phyloP scores from a whole-genome alignment of 2,329 filamentous ascomycete genomes.

The Hortaea sp. region DNA sequence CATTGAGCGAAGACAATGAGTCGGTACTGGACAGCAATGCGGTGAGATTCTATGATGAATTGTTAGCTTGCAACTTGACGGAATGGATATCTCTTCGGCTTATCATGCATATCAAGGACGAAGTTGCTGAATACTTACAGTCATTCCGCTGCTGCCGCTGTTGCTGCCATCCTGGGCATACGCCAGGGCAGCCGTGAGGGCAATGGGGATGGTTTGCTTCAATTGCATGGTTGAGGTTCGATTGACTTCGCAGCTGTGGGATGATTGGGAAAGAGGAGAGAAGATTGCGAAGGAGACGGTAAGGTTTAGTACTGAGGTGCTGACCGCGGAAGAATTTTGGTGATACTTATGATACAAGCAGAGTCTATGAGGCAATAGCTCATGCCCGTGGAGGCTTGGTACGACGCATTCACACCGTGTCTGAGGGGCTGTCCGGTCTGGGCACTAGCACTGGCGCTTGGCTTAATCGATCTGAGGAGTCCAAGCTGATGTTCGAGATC shows the following conservation, averaged over 20 bases:
- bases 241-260: neutral
- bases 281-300: neutral
- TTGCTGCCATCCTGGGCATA: constrained; percentile 16
- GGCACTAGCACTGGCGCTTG: no score
- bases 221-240: no score
- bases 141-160: neutral
- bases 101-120: no score
- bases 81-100: no score
- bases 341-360: neutral
- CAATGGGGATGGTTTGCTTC: constrained; percentile 28
- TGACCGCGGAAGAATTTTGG: neutral
- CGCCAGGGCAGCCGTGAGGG: constrained; percentile 25
- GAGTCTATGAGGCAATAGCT: no score
- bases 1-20: constrained; percentile 24
- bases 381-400: no score
- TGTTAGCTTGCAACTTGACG: neutral
- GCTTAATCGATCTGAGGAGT: no score
- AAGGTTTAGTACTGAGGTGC: neutral
- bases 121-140: no score
- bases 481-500: no score
- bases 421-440: no score
- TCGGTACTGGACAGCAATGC: constrained; percentile 22
- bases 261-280: neutral
- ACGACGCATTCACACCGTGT: no score
- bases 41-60: constrained; percentile 16